Base-by-base conservation (phyloP, 2,329 filamentous ascomycete species). In the Conoideocrella luteorostrata region DNA sequence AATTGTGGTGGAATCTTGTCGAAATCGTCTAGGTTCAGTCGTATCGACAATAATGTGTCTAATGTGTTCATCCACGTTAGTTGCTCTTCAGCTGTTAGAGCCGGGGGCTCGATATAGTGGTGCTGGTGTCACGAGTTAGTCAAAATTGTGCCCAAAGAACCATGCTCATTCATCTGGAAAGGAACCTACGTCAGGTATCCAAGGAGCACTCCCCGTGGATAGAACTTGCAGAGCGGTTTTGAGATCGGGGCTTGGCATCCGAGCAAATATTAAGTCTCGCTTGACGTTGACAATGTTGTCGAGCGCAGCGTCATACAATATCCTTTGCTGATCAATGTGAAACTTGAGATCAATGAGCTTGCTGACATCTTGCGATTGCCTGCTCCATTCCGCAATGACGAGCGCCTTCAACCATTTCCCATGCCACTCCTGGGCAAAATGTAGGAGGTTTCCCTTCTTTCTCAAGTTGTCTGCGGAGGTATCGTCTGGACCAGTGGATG, bases 401-500 rank as follows among this genome's bases (percentile, higher is more conserved):
- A 96, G 73, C 7, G 90, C 78, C 67, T 98, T 97, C 61, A 95
- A 88, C 72, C 94, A 97, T 67, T 88, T 88, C 23, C 84, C 81
- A 57, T 95, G 84, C 56, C 85, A 80, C 18, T 81, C 77, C 60
- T 91, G 84, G 7, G 86, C 81, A 66, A 93, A 95, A 34, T 86
- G 79, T 47, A 95, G 65, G 42, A 96, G 63, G 28, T 72, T 66
- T 22, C 78, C 67, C 65, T 95, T 96, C 67, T 95, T 95, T 24
- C 75, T 71, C 11, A 86, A 57, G 56, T 88, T 91, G 47, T 83
- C 80, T 30, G 64, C 60, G 2, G 80, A 82, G 17, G 66, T 71
- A 55, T 86, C 81, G 43, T 81, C 76, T 3, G 58, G 53, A 24
- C 66, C 60, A 39, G 51, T 55, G 22, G 53, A 52, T 7, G 52